A percentile compares a stretch with the other conserved stretches of the same genome.
Conservation (phyloP, 345 rosid species). For the Populus nigra region DNA sequence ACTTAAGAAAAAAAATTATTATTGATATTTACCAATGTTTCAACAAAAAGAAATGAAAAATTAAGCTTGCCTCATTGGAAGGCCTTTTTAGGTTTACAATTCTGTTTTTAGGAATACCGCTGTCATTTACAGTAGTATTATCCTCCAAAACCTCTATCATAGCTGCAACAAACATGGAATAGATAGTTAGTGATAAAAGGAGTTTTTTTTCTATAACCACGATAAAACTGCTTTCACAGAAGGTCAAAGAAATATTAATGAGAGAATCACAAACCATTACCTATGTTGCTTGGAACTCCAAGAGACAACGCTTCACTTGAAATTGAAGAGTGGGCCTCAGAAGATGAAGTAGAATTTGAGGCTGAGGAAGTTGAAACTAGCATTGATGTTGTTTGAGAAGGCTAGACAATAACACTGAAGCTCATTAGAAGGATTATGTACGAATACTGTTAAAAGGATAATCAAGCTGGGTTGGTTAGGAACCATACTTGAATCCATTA, state of each 20-base stretch:
- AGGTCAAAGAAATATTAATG: neutral
- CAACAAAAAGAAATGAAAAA: constrained; percentile 4
- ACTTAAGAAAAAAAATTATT: neutral
- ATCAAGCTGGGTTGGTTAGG: neutral
- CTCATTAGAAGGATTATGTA: neutral
- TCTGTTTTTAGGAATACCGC: neutral
- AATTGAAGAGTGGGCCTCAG: constrained; percentile 20
- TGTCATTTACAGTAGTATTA: neutral
- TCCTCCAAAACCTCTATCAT: constrained; percentile 10
- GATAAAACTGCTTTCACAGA: neutral
- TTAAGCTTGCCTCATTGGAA: constrained; percentile 30
- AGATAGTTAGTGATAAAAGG: neutral
- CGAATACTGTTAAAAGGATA: constrained; percentile 2
- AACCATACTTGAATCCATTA: neutral
- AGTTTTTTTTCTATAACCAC: neutral
- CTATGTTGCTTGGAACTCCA: constrained; percentile 15
- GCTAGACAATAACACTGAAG: constrained; percentile 25
- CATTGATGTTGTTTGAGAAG: constrained; percentile 24
- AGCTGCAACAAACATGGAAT: constrained; percentile 1
- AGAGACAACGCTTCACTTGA: constrained; percentile 11
- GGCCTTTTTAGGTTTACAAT: neutral
- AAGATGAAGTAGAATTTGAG: constrained; percentile 21
- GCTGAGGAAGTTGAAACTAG: constrained; percentile 16
- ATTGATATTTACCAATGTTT: neutral
- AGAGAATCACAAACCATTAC: constrained; percentile 5